Base-by-base conservation (phyloP, 441 rosid genomes). In the Syzygium malaccense region DNA sequence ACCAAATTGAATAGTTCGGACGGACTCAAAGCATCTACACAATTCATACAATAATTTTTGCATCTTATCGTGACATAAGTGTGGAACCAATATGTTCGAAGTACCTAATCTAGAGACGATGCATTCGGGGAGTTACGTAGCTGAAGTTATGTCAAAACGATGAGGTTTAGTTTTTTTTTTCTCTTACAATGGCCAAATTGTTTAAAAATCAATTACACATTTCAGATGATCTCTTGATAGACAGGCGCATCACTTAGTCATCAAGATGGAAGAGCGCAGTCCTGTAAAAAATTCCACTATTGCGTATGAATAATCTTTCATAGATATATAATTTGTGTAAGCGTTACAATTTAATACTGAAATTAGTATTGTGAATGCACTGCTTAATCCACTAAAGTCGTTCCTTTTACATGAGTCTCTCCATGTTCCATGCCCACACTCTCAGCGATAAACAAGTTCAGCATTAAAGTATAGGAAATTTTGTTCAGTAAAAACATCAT, bases 1-100 rank as follows among this genome's bases (percentile, higher is more conserved):
- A 55, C 25, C 9, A 55, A 55, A 55, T 55, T 55, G 8, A 55
- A 55, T 55, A 55, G 25, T 55, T 55, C 9, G 3, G 4, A 18
- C 19, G 57, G 25, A 55, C 4, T 19, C 14, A 58, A 10, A 7
- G n/a, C 4, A 0, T 58, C 26, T 58, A 58, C 14, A 9, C 64
- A 58, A 58, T 11, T 58, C n/a, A 25, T 28, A 5, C 30, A 26
- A 58, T 4, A 58, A 1, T 25, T 56, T 58, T 3, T 2, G 6
- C 64, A 58, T 58, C 28, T 8, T 23, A 57, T 5, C 4, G 5
- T 57, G 28, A 25, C 10, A 9, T 25, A 25, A 5, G 4, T 10
- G 4, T 25, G 62, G 1, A 57, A 57, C 2, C 15, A 0, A 64
- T 14, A 30, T 30, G 41, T 64, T 0, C 1, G 5, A 53, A 13